Evolutionary conservation across 83 land plant species (phyloP).

Genomic region (Larix sibirica): DNA sequence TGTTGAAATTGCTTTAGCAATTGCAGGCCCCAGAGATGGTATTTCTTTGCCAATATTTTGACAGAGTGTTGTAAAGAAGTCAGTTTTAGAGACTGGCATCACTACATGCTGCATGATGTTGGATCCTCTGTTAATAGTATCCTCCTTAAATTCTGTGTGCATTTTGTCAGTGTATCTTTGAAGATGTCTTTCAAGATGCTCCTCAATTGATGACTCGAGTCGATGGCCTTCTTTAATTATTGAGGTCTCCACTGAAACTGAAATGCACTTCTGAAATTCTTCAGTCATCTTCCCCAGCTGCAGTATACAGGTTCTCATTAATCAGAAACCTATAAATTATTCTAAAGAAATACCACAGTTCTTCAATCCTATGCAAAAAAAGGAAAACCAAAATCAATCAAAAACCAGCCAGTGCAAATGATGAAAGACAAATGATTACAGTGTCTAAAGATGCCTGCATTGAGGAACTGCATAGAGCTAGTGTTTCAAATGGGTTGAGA

Average conservation of each 20-base stretch:
- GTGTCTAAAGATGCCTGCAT: constrained; percentile 14
- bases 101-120: background rate
- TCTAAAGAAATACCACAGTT: background rate
- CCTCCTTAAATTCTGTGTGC: constrained; percentile 9
- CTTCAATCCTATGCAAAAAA: background rate
- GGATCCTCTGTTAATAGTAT: constrained; percentile 6
- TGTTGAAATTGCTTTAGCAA: too few species aligned
- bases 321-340: background rate
- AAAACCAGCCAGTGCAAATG: background rate
- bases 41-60: background rate
- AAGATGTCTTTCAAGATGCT: constrained; percentile 16
- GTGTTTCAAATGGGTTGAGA: constrained; percentile 9
- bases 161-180: constrained; percentile 13
- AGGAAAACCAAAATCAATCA: background rate
- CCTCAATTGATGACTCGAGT: constrained; percentile 13
- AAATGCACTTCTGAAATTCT: constrained; percentile 25
- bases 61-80: background rate
- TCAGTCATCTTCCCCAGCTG: constrained; percentile 23
- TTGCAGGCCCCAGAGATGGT: too few species aligned
- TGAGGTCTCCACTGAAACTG: constrained; percentile 14
- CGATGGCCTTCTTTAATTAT: constrained; percentile 22
- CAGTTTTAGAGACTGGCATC: background rate
- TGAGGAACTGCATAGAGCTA: background rate
- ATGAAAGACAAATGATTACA: background rate
- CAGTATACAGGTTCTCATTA: background rate